These are phyloP conservation scores for Gaillardinia entomophila DNA, from an alignment of 805 yeast species.

Conservation along the genomic window DNA sequence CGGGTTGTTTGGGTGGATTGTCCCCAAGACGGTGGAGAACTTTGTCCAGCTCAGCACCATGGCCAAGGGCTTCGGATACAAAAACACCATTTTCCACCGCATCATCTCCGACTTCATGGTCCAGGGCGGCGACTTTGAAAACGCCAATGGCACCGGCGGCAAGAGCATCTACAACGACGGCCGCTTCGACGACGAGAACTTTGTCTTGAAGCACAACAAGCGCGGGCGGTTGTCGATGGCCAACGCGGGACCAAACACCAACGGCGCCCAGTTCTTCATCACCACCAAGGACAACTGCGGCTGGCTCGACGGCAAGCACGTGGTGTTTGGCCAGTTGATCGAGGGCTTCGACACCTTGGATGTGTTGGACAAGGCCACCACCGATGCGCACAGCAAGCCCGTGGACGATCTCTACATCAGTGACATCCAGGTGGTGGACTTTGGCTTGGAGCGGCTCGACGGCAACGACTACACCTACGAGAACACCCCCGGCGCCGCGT, in stretches of 20 bases:
- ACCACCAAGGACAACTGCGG: slow-evolving; percentile 8
- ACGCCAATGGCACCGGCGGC: slow-evolving; percentile 20
- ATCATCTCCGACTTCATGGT: slow-evolving; percentile 31
- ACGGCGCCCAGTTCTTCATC: slow-evolving; percentile 19
- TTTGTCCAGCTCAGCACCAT: slow-evolving; percentile 7
- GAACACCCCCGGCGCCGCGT: neutral
- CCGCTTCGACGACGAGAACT: slow-evolving; percentile 21
- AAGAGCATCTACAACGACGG: slow-evolving; percentile 20
- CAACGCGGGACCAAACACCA: slow-evolving; percentile 17
- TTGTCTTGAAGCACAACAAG: slow-evolving; percentile 18
- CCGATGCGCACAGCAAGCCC: slow-evolving; percentile 8
- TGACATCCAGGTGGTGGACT: slow-evolving; percentile 5
- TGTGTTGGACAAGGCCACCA: neutral
- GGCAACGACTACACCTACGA: neutral
- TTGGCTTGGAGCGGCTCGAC: neutral
- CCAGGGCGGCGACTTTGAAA: slow-evolving; percentile 33
- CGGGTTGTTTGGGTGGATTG: slow-evolving; percentile 11
- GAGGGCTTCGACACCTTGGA: slow-evolving; percentile 11
- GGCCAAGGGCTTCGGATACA: slow-evolving; percentile 22
- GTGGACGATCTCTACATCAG: slow-evolving; percentile 10
- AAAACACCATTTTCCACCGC: slow-evolving; percentile 24
- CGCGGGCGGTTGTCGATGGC: slow-evolving; percentile 28
- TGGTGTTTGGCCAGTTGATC: slow-evolving; percentile 22
- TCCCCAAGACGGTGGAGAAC: slow-evolving; percentile 4
- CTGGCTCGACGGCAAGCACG: slow-evolving; percentile 17